Percentiles rank a stretch among this genome's conserved stretches.
phyloP scores from a whole-genome alignment of 768 basidiomycete genomes.

The Naganishia vishniacii region DNA sequence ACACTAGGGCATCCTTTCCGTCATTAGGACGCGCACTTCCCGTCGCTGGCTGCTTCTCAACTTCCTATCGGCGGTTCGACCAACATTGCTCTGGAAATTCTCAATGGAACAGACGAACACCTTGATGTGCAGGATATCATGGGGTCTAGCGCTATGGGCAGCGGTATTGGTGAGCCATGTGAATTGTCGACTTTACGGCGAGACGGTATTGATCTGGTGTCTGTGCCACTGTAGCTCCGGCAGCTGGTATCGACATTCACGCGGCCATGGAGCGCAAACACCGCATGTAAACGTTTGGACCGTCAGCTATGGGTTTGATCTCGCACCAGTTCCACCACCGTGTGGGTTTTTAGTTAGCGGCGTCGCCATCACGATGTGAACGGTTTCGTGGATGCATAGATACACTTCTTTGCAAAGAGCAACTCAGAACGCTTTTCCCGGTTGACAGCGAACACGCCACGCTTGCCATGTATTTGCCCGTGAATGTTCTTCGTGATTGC shows the following conservation, averaged over 20 bases:
- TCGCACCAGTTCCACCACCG: too few species aligned
- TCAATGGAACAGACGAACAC: slow-evolving; percentile 85
- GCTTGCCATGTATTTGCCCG: too few species aligned
- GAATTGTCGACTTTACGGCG: background rate
- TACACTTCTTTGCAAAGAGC: too few species aligned
- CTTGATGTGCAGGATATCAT: slow-evolving; percentile 76
- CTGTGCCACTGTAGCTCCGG: background rate
- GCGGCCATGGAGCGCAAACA: slow-evolving; percentile 56
- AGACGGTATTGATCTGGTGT: slow-evolving; percentile 33
- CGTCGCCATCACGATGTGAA: too few species aligned
- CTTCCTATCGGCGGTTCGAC: slow-evolving; percentile 50
- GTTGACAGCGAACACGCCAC: too few species aligned
- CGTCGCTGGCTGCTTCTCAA: slow-evolving; percentile 36
- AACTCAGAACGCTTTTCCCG: too few species aligned
- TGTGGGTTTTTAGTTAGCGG: too few species aligned
- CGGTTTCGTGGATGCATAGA: too few species aligned
- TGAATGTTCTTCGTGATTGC: too few species aligned
- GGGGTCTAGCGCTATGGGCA: slow-evolving; percentile 26
- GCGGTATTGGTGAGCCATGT: background rate
- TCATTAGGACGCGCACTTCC: slow-evolving; percentile 38
- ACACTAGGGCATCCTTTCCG: too few species aligned
- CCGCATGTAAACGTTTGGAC: slow-evolving; percentile 16
- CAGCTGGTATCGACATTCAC: slow-evolving; percentile 54
- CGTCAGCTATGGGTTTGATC: too few species aligned
- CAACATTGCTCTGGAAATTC: slow-evolving; percentile 83